Conservation (phyloP, 176 grass and related monocot genomes). For the bread wheat (Triticum aestivum) region DNA sequence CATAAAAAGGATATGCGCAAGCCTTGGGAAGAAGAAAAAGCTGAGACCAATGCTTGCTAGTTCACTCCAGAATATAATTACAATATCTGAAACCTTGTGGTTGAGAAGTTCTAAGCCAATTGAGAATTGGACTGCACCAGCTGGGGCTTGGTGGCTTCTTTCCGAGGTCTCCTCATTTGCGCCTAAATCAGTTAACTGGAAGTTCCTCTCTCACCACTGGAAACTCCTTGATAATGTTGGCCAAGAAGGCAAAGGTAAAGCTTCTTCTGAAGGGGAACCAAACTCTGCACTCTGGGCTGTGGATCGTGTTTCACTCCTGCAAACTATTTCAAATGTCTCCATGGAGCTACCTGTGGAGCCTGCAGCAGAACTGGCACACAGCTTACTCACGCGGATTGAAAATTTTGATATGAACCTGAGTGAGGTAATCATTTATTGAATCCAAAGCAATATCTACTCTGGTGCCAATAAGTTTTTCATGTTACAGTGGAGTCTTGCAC, state of each 20-base stretch:
- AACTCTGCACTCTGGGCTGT: slow-evolving; percentile 68
- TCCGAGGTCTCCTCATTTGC: slow-evolving; percentile 75
- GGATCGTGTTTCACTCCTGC: slow-evolving; percentile 83
- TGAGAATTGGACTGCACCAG: slow-evolving; percentile 72
- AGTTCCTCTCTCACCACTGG: slow-evolving; percentile 92
- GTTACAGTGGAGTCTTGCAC: not conserved
- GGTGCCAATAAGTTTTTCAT: not conserved
- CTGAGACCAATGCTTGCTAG: slow-evolving; percentile 64
- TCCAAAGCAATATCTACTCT: slow-evolving; percentile 18
- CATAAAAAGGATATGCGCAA: slow-evolving; percentile 81
- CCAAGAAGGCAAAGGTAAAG: slow-evolving; percentile 43
- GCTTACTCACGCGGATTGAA: slow-evolving; percentile 72
- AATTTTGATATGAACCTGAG: slow-evolving; percentile 91
- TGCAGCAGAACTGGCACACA: slow-evolving; percentile 78
- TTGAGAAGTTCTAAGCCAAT: slow-evolving; percentile 53
- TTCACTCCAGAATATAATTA: slow-evolving; percentile 84
- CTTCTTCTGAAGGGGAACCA: slow-evolving; percentile 48
- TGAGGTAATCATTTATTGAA: slow-evolving; percentile 60
- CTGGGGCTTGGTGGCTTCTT: slow-evolving; percentile 90
- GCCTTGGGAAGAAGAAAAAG: slow-evolving; percentile 95
- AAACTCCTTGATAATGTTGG: slow-evolving; percentile 79
- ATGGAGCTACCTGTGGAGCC: slow-evolving; percentile 80
- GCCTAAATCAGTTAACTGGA: slow-evolving; percentile 79
- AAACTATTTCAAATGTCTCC: slow-evolving; percentile 93
- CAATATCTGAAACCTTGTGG: slow-evolving; percentile 65